Evolutionary conservation across 495 filamentous ascomycete genomes (phyloP), one percentile per base, ranked within the genome.

Genomic region (Penicillium macrosclerotiorum): DNA sequence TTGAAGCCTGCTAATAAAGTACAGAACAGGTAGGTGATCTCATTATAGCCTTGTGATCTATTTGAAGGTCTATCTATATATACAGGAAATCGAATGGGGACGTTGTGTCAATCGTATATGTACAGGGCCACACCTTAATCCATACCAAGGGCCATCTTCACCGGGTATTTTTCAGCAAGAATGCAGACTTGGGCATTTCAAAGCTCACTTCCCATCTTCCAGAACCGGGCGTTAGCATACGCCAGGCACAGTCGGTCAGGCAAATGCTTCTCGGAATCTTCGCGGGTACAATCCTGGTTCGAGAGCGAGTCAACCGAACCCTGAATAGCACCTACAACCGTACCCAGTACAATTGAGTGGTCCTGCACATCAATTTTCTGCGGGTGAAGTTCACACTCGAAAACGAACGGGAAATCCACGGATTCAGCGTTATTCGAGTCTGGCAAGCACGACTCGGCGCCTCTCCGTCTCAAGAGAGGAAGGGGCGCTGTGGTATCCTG

Each of bases 161-260:
- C 11, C 25, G 11, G 5, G 25, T 14, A 14, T 37, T 20, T n/a
- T 38, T 24, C n/a, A 42, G 18, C 8, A 18, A 18, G 26, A 3
- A 7, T 32, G 3, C 17, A 17, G 29, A n/a, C n/a, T n/a, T n/a
- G n/a, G n/a, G n/a, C n/a, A n/a, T n/a, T 40, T 51, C 37, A 69
- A 27, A 71, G 53, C 34, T 68, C 55, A 41, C 42, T 45, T 0
- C 71, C 71, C 63, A 73, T 71, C 44, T 65, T 65, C 71, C 71
- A 73, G 35, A 74, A 74, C 24, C 58, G 56, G 14, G 71, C 72
- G 48, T 74, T 62, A 6, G 69, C 71, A 59, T 74, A 74, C 2
- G 69, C 66, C 54, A 74, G 37, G 57, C 69, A 74, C 22, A 74
- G 45, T 4, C 19, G 44, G 0, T 49, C 51, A 8, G 51, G 31